These are phyloP conservation scores for Neurospora pannonica DNA, from an alignment of 495 filamentous ascomycete species.

Conservation along the genomic window DNA sequence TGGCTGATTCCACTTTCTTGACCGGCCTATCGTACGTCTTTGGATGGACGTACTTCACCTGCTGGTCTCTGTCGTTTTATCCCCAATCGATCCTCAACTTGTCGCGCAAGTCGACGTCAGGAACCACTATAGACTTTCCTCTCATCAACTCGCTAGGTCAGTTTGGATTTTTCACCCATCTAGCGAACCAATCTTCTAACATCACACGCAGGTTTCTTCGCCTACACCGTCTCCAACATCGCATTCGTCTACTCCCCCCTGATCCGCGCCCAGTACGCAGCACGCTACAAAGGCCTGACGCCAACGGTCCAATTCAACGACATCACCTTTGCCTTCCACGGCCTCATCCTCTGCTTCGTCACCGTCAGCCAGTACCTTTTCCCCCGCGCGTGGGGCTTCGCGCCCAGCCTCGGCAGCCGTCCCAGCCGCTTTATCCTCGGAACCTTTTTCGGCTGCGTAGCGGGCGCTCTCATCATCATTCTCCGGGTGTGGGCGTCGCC, in stretches of 20 bases:
- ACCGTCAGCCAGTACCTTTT: constrained; percentile 65
- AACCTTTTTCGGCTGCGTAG: constrained; percentile 55
- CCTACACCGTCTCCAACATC: constrained; percentile 58
- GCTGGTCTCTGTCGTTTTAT: constrained; percentile 87
- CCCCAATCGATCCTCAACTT: constrained; percentile 77
- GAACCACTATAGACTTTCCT: constrained; percentile 79
- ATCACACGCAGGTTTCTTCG: constrained; percentile 51
- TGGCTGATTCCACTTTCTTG: constrained; percentile 6
- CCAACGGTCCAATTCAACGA: constrained; percentile 88
- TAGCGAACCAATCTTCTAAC: not conserved
- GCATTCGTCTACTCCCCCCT: constrained; percentile 68
- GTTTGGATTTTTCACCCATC: constrained; percentile 17
- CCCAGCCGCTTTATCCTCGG: constrained; percentile 58
- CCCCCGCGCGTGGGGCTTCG: constrained; percentile 65
- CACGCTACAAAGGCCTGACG: constrained; percentile 59
- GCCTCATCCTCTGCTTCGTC: constrained; percentile 55
- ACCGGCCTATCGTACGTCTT: constrained; percentile 40
- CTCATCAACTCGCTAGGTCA: constrained; percentile 67
- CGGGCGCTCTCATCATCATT: constrained; percentile 46
- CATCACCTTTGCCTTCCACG: constrained; percentile 74
- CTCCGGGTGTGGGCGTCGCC: constrained; percentile 48
- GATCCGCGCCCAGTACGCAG: constrained; percentile 74
- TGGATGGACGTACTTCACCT: constrained; percentile 54
- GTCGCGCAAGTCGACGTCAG: constrained; percentile 62
- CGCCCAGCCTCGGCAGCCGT: constrained; percentile 37